These are phyloP conservation scores for Hysterium pulicare DNA, from an alignment of 2,329 filamentous ascomycete genomes.

Conservation along the genomic window DNA sequence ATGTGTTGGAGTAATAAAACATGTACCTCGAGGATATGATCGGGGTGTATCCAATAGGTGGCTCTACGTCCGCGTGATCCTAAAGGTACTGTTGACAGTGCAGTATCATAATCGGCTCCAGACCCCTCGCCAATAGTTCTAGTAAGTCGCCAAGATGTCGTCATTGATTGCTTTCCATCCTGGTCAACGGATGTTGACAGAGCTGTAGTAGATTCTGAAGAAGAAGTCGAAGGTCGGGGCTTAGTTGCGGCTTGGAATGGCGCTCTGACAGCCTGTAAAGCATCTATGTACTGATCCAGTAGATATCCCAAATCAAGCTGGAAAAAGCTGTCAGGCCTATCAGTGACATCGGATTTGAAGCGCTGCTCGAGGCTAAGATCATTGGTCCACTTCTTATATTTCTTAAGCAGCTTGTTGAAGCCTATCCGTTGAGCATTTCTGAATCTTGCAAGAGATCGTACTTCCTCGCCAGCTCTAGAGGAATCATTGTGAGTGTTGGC, in stretches of 20 bases:
- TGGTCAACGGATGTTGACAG: too few species aligned
- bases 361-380: conserved; percentile 62
- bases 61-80: conserved; percentile 46
- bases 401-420: conserved; percentile 80
- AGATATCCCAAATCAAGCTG: conserved; percentile 59
- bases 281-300: conserved; percentile 48
- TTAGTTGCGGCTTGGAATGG: conserved; percentile 37
- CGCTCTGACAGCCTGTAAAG: conserved; percentile 44
- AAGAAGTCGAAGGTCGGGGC: conserved; percentile 7
- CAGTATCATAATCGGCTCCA: conserved; percentile 49
- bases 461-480: conserved; percentile 64
- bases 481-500: conserved; percentile 11
- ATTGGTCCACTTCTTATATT: conserved; percentile 85
- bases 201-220: conserved; percentile 1
- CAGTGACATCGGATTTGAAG: conserved; percentile 65
- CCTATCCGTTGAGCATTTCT: conserved; percentile 69
- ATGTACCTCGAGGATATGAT: conserved; percentile 53
- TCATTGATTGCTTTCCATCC: conserved; percentile 13
- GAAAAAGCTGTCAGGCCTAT: conserved; percentile 68
- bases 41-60: conserved; percentile 53
- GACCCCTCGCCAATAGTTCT: conserved; percentile 38
- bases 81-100: conserved; percentile 46
- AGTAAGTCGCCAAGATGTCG: conserved; percentile 35
- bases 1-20: conserved; percentile 51
- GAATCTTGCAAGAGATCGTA: conserved; percentile 68